Conservation (phyloP, 2,329 filamentous ascomycete species). For the Neopestalotiopsis clavispora region DNA sequence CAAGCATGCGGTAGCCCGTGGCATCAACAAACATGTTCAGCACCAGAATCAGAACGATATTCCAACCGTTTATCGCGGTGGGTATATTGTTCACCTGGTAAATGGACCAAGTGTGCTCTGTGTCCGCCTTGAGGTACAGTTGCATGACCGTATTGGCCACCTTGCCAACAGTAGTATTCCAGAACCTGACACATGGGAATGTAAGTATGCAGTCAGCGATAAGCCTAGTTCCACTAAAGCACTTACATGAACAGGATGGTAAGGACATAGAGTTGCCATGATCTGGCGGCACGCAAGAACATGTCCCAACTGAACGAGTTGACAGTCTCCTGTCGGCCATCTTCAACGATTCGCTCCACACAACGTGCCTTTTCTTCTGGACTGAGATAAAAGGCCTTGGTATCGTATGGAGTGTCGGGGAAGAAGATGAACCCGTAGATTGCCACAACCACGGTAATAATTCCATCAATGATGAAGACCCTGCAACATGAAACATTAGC, state of each 20-base stretch:
- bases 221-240: not conserved
- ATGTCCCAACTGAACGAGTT: conserved; percentile 28
- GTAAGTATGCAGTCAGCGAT: too few relatives aligned
- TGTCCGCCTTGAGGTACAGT: conserved; percentile 32
- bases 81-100: conserved; percentile 36
- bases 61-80: conserved; percentile 35
- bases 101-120: conserved; percentile 30
- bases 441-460: conserved; percentile 58
- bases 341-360: conserved; percentile 36
- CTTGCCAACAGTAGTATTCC: conserved; percentile 34
- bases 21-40: conserved; percentile 36
- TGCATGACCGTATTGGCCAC: conserved; percentile 35
- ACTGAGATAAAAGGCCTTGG: conserved; percentile 41
- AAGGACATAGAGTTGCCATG: conserved; percentile 34
- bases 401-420: conserved; percentile 51
- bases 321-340: conserved; percentile 28
- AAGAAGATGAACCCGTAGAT: conserved; percentile 55
- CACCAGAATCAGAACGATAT: conserved; percentile 31
- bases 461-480: conserved; percentile 48
- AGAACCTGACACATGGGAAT: conserved; percentile 24
- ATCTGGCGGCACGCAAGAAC: conserved; percentile 25
- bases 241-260: conserved; percentile 33
- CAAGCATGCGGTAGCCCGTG: conserved; percentile 36
- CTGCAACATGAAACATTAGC: not conserved
- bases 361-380: conserved; percentile 45